Evolutionary conservation across 2,329 filamentous ascomycete species (phyloP), one percentile per base, ranked within the genome.

Genomic region (Cladophialophora bantiana): DNA sequence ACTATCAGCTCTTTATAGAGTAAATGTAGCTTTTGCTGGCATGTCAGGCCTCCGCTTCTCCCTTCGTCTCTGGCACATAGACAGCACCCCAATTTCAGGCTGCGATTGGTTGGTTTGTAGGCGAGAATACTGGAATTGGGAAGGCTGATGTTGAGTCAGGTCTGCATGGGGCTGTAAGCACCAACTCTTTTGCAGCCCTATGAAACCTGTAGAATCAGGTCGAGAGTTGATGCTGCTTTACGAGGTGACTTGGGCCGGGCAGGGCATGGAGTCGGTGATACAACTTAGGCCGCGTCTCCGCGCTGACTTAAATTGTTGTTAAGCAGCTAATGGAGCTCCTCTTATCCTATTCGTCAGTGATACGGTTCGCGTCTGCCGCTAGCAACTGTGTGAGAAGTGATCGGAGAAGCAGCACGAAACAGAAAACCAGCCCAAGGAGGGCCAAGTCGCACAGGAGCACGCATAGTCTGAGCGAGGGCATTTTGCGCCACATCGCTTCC

Each of bases 131-230:
- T 52, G 42, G 13, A 26, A 52, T 7, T 26, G 57, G 57, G 26
- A 50, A 35, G 58, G 40, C 31, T 50, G 32, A 52, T 42, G 26
- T 35, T 34, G 42, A 52, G 58, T 60, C 58, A 60, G 40, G 40
- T 34, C 4, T 54, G 35, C 48, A 62, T 38, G 35, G 48, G 31
- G n/a, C 32, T 26, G 59, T 65, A 42, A 65, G 62, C 62, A 65
- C 48, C 48, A 65, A 55, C 20, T 32, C 34, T 7, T 12, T 12
- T 65, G 35, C 62, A 65, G 62, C 62, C 56, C 56, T 65, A 65
- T 65, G 48, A 54, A 26, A 40, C 58, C 15, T 31, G 18, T 26
- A 31, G n/a, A 36, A 38, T n/a, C 56, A 59, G 26, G 38, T 32
- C 15, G 31, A 35, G 18, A 26, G 10, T 50, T 40, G 9, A 20